A percentile compares a stretch with the other conserved stretches of the same genome.
Evolutionary conservation across 208 protist genomes (phyloP).

Genomic region (Trichomonas gallinae): DNA sequence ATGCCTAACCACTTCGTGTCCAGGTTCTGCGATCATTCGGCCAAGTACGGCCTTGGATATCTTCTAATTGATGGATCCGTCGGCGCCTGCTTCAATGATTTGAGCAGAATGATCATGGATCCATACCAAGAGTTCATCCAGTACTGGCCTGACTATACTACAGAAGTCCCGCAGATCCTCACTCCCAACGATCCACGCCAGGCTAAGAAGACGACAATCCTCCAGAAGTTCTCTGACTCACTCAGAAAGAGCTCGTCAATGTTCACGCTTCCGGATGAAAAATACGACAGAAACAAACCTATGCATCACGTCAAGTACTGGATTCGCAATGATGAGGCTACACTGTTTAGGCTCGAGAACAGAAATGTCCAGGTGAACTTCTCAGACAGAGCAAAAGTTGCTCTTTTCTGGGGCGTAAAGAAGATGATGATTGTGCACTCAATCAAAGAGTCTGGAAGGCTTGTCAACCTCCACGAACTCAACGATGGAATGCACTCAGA

Average conservation of each 20-base stretch:
- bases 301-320: slow-evolving; percentile 1
- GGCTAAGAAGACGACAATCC: background rate
- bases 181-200: background rate
- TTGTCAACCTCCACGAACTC: background rate
- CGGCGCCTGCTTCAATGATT: slow-evolving; percentile 91
- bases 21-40: slow-evolving; percentile 32
- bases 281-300: background rate
- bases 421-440: background rate
- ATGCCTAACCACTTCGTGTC: slow-evolving; percentile 55
- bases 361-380: background rate
- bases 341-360: background rate
- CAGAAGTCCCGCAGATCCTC: background rate
- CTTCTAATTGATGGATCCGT: slow-evolving; percentile 66
- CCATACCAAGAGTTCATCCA: slow-evolving; percentile 30
- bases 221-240: background rate
- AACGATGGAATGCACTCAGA: background rate
- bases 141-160: background rate
- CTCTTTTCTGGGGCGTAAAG: background rate
- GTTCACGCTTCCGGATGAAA: background rate
- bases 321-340: background rate
- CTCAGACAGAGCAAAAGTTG: background rate
- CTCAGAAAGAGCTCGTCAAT: background rate
- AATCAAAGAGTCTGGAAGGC: background rate
- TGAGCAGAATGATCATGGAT: slow-evolving; percentile 74
- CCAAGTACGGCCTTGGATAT: slow-evolving; percentile 92